These are phyloP conservation scores for Ganoderma sinense DNA, from an alignment of 1,284 basidiomycete species.

Conservation along the genomic window DNA sequence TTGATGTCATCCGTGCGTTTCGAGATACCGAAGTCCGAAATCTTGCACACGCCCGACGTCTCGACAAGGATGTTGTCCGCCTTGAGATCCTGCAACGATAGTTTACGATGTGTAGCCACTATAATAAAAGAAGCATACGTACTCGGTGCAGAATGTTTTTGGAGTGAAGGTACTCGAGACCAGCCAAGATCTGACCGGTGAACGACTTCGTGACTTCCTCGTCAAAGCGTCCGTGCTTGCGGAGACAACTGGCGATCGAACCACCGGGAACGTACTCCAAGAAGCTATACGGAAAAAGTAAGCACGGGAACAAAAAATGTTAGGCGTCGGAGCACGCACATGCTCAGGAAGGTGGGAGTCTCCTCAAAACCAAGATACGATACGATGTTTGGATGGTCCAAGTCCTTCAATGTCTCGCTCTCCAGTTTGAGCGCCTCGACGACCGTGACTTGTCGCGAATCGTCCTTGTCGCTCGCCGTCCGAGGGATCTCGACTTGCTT, in stretches of 20 bases:
- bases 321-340: slow-evolving; percentile 61
- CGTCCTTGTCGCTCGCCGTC: slow-evolving; percentile 89
- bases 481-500: slow-evolving; percentile 98
- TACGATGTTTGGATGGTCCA: slow-evolving; percentile 98
- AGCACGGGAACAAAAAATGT: background rate
- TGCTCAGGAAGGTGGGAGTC: slow-evolving; percentile 89
- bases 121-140: slow-evolving; percentile 4
- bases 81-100: slow-evolving; percentile 82
- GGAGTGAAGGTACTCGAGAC: slow-evolving; percentile 93
- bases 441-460: slow-evolving; percentile 84
- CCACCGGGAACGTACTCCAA: slow-evolving; percentile 99
- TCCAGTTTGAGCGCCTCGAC: slow-evolving; percentile 94
- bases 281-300: slow-evolving; percentile 65
- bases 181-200: slow-evolving; percentile 90
- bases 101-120: slow-evolving; percentile 9
- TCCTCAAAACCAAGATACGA: slow-evolving; percentile 98
- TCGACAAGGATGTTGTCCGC: slow-evolving; percentile 99
- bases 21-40: slow-evolving; percentile 97
- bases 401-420: slow-evolving; percentile 94
- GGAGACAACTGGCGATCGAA: slow-evolving; percentile 91
- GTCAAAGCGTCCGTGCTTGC: slow-evolving; percentile 93
- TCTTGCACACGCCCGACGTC: slow-evolving; percentile 93
- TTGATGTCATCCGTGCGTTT: slow-evolving; percentile 91
- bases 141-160: slow-evolving; percentile 94
- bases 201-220: slow-evolving; percentile 95